Conservation (phyloP, 2,329 filamentous ascomycete species). For the Penicillium sp. region DNA sequence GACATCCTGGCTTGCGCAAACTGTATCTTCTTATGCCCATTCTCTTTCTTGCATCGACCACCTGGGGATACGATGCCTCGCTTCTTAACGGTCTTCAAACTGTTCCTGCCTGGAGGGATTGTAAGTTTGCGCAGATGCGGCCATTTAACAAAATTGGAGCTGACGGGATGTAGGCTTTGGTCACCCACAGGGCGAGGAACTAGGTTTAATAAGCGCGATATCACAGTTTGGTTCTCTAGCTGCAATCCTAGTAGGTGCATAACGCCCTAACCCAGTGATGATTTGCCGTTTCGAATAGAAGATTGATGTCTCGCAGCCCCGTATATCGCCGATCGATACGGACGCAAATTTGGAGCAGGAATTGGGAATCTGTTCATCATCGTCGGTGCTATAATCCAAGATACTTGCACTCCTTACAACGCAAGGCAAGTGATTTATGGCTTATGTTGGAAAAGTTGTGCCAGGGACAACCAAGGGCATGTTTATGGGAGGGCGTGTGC, state of each 20-base stretch:
- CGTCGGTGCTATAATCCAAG: slow-evolving; percentile 14
- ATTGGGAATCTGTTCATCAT: no score
- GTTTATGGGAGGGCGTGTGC: slow-evolving; percentile 34
- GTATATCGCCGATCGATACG: no score
- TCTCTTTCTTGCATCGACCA: slow-evolving; percentile 18
- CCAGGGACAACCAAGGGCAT: slow-evolving; percentile 30
- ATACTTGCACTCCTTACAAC: slow-evolving; percentile 14
- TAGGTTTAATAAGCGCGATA: slow-evolving; percentile 25
- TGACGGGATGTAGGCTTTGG: slow-evolving; percentile 15
- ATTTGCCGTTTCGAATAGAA: no score
- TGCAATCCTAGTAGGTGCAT: slow-evolving; percentile 1
- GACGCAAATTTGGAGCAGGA: no score
- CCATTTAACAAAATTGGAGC: background rate
- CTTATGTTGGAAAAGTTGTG: background rate
- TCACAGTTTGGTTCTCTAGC: no score
- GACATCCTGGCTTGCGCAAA: slow-evolving; percentile 15
- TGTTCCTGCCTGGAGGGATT: slow-evolving; percentile 24
- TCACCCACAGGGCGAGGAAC: slow-evolving; percentile 18
- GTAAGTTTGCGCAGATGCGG: slow-evolving; percentile 15
- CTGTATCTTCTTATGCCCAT: slow-evolving; percentile 23
- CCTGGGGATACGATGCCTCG: slow-evolving; percentile 26
- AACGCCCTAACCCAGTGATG: no score
- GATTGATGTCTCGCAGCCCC: background rate
- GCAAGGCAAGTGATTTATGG: no score
- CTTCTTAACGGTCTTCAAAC: slow-evolving; percentile 27